These are phyloP conservation scores for Ophiostoma triangulosporum DNA, from an alignment of 2,329 filamentous ascomycete species.

Conservation along the genomic window DNA sequence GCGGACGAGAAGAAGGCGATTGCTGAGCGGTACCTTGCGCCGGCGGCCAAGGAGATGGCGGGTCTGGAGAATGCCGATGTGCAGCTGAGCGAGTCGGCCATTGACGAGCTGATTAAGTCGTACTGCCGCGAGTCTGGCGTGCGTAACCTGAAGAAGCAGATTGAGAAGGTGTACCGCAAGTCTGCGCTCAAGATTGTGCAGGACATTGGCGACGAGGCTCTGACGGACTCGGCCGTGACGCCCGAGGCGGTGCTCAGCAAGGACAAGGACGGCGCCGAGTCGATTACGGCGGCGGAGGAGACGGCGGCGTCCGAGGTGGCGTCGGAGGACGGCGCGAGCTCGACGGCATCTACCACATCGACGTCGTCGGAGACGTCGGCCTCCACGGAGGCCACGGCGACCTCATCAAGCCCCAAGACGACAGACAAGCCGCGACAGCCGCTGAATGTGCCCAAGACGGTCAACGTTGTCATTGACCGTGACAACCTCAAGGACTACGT, in stretches of 20 bases:
- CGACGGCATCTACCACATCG: slow-evolving; percentile 3
- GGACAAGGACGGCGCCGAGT: slow-evolving; percentile 23
- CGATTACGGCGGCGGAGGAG: slow-evolving; percentile 29
- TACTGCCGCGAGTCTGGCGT: slow-evolving; percentile 97
- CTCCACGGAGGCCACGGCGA: slow-evolving; percentile 12
- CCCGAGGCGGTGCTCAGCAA: slow-evolving; percentile 27
- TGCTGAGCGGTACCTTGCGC: slow-evolving; percentile 81
- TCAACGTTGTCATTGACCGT: slow-evolving; percentile 76
- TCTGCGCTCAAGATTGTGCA: slow-evolving; percentile 94
- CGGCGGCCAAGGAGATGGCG: slow-evolving; percentile 85
- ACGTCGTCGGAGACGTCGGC: neutral
- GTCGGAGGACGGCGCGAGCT: slow-evolving; percentile 8
- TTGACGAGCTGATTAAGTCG: slow-evolving; percentile 94
- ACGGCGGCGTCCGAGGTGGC: slow-evolving; percentile 22
- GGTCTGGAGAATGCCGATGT: slow-evolving; percentile 86
- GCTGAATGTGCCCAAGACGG: slow-evolving; percentile 70
- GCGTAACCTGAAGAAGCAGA: slow-evolving; percentile 96
- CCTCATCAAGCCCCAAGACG: slow-evolving; percentile 31
- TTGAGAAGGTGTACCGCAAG: slow-evolving; percentile 97
- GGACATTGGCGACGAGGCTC: slow-evolving; percentile 72
- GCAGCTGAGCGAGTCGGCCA: slow-evolving; percentile 70
- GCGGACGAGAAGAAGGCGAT: slow-evolving; percentile 99
- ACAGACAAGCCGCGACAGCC: slow-evolving; percentile 61
- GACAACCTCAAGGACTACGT: slow-evolving; percentile 94
- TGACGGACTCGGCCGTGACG: slow-evolving; percentile 60